phyloP scores from a whole-genome alignment of 352 stramenopile genomes.

The Phytophthora hybrid region DNA sequence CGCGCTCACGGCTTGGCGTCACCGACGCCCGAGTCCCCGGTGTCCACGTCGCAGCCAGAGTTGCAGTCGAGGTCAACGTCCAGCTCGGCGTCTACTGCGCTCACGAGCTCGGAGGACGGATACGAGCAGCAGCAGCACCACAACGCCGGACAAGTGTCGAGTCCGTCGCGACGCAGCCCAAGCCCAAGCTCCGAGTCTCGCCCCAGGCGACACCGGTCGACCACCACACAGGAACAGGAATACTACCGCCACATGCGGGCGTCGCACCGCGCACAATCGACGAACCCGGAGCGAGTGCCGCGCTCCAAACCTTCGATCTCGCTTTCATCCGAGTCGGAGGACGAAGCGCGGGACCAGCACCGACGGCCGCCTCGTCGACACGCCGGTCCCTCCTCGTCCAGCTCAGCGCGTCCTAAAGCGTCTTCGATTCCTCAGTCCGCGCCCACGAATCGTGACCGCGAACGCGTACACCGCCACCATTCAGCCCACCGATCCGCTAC shows the following conservation, averaged over 20 bases:
- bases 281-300: constrained; percentile 16
- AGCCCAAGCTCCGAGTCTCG: constrained; percentile 1
- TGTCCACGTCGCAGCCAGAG: constrained; percentile 1
- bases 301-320: constrained; percentile 11
- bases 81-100: constrained; percentile 16
- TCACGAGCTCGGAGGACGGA: constrained; percentile 6
- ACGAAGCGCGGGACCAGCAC: constrained; percentile 12
- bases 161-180: background rate
- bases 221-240: background rate
- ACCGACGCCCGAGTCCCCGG: background rate
- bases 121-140: constrained; percentile 12
- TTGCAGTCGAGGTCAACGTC: constrained; percentile 18
- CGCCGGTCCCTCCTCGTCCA: constrained; percentile 5
- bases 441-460: constrained; percentile 1
- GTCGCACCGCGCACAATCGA: constrained; percentile 4
- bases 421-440: constrained; percentile 24
- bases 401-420: constrained; percentile 17
- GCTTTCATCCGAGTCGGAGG: constrained; percentile 23
- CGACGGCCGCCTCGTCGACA: constrained; percentile 16
- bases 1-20: background rate
- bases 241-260: background rate
- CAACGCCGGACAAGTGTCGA: too few species aligned
- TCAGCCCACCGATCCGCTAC: constrained; percentile 5
- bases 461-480: constrained; percentile 17
- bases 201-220: constrained; percentile 4